Conservation (phyloP, 2,329 filamentous ascomycete genomes). For the Penicillium oxalicum region DNA sequence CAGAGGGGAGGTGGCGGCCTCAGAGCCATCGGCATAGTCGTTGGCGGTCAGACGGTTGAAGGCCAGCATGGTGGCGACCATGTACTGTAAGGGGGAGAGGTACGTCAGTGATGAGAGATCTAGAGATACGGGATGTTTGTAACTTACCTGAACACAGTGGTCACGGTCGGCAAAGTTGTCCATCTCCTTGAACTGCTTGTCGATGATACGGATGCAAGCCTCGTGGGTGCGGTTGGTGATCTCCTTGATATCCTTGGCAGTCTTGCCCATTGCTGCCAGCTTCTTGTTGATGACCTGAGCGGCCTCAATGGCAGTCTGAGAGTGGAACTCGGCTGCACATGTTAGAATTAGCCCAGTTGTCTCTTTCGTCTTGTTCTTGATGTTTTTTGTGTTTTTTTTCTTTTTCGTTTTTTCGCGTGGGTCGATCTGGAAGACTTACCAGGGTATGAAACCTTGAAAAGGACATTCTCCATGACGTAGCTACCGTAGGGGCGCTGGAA, state of each 20-base stretch:
- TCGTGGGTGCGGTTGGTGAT: conserved; percentile 96
- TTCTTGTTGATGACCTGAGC: conserved; percentile 81
- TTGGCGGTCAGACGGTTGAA: conserved; percentile 89
- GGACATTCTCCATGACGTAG: conserved; percentile 99
- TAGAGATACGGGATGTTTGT: not conserved
- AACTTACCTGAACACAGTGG: conserved; percentile 80
- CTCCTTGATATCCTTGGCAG: conserved; percentile 84
- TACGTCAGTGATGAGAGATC: too few relatives aligned
- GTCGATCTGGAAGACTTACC: conserved; percentile 47
- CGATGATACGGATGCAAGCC: conserved; percentile 96
- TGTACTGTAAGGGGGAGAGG: conserved; percentile 55
- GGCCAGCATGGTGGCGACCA: conserved; percentile 92
- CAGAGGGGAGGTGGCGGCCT: conserved; percentile 82
- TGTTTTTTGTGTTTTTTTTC: conserved; percentile 1
- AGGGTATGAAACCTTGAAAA: conserved; percentile 99
- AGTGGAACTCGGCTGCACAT: conserved; percentile 80
- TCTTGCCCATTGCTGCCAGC: conserved; percentile 79
- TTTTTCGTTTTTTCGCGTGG: not conserved
- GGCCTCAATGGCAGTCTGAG: conserved; percentile 94
- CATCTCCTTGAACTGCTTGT: conserved; percentile 99
- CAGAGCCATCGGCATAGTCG: conserved; percentile 88
- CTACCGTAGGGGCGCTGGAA: conserved; percentile 95
- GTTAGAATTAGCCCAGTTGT: not conserved
- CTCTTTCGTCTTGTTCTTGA: too few relatives aligned
- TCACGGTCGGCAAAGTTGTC: conserved; percentile 99